phyloP scores from a whole-genome alignment of 139 green algal species.

The Coelastrella sp. region DNA sequence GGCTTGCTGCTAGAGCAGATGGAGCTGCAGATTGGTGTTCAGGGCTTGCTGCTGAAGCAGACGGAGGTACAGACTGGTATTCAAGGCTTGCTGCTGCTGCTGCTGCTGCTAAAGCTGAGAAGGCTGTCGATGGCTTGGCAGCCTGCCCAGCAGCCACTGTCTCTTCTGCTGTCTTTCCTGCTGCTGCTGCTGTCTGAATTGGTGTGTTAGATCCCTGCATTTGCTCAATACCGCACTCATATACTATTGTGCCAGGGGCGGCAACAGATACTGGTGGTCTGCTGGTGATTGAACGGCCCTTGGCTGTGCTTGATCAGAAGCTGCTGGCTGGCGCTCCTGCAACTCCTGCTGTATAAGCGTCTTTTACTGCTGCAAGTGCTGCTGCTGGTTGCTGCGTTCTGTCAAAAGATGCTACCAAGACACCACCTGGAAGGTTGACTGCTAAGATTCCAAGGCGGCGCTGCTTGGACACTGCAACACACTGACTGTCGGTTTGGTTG shows the following conservation, averaged over 20 bases:
- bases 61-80: not conserved
- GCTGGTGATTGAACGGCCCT: not conserved
- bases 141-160: not conserved
- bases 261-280: not conserved
- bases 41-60: not conserved
- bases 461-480: constrained; percentile 30
- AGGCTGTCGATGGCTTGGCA: not conserved
- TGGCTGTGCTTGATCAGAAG: not conserved
- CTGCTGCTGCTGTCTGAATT: not conserved
- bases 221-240: no score
- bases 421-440: constrained; percentile 31
- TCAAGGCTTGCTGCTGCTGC: not conserved
- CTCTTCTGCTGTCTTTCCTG: not conserved
- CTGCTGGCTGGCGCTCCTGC: not conserved
- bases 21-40: not conserved
- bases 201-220: no score
- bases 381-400: not conserved
- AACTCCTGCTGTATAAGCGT: constrained; percentile 5
- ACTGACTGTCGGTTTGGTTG: constrained; percentile 21
- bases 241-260: no score
- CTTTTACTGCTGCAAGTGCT: constrained; percentile 6
- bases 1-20: no score
- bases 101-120: not conserved
- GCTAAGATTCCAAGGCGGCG: constrained; percentile 25
- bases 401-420: constrained; percentile 35